Conservation (phyloP, 805 yeast species). For the Wickerhamomyces pijperi region DNA sequence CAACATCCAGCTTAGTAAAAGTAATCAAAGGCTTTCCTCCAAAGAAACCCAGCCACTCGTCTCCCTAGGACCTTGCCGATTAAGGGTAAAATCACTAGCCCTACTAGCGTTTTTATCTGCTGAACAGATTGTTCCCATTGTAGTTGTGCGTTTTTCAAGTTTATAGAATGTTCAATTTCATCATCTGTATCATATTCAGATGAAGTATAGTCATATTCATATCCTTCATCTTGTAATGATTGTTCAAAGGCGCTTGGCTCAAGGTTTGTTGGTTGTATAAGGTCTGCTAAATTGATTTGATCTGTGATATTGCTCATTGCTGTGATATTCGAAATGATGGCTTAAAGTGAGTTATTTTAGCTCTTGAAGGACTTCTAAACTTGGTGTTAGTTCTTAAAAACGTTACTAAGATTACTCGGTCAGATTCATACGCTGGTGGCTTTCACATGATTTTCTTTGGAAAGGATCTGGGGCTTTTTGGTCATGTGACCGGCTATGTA, state of each 20-base stretch:
- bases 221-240: neutral
- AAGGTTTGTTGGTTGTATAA: neutral
- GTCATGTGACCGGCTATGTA: too few species aligned
- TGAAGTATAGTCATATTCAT: slow-evolving; percentile 1
- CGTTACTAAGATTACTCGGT: too few species aligned
- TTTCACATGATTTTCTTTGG: too few species aligned
- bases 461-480: too few species aligned
- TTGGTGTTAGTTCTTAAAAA: too few species aligned
- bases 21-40: slow-evolving; percentile 14
- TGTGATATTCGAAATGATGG: too few species aligned
- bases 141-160: slow-evolving; percentile 37
- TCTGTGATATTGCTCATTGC: neutral
- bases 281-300: neutral
- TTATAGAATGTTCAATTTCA: slow-evolving; percentile 15
- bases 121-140: slow-evolving; percentile 65
- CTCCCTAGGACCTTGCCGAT: slow-evolving; percentile 62
- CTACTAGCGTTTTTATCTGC: slow-evolving; percentile 47
- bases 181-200: slow-evolving; percentile 12
- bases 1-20: too few species aligned
- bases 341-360: too few species aligned
- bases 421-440: too few species aligned
- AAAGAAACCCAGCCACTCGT: slow-evolving; percentile 31
- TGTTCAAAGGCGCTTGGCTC: neutral
- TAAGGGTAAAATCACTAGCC: slow-evolving; percentile 52
- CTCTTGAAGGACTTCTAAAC: too few species aligned